phyloP scores from a whole-genome alignment of 495 filamentous ascomycete species.

The Aspergillus leporis region DNA sequence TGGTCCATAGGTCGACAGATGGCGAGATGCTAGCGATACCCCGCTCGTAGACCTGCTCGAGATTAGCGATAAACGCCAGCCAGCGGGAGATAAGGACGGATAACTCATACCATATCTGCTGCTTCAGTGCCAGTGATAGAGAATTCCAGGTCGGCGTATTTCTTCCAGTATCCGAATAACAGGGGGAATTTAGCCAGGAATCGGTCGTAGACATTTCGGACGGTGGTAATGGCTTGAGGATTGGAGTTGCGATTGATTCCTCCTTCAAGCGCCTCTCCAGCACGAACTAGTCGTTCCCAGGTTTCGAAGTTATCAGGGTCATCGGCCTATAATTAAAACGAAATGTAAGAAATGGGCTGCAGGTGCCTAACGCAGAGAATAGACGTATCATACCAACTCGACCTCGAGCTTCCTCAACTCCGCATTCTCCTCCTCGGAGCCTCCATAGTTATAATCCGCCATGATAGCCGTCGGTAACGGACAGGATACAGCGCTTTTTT shows the following conservation, averaged over 20 bases:
- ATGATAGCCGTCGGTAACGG: conserved; percentile 29
- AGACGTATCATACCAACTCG: conserved; percentile 62
- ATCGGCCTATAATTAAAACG: conserved; percentile 43
- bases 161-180: conserved; percentile 99
- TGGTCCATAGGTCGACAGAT: conserved; percentile 94
- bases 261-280: conserved; percentile 82
- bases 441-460: conserved; percentile 67
- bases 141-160: conserved; percentile 98
- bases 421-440: conserved; percentile 80
- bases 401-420: conserved; percentile 77
- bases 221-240: conserved; percentile 84
- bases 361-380: conserved; percentile 2
- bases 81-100: neutral
- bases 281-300: conserved; percentile 90
- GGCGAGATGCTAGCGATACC: conserved; percentile 90
- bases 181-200: conserved; percentile 95
- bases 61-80: neutral
- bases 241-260: conserved; percentile 96
- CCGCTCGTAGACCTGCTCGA: conserved; percentile 81
- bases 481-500: neutral
- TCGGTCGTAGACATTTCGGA: conserved; percentile 82
- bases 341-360: conserved; percentile 9
- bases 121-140: conserved; percentile 95
- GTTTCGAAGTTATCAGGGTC: conserved; percentile 91
- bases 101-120: conserved; percentile 80